Conservation (phyloP, 2,329 filamentous ascomycete species). For the Cercospora janseana region DNA sequence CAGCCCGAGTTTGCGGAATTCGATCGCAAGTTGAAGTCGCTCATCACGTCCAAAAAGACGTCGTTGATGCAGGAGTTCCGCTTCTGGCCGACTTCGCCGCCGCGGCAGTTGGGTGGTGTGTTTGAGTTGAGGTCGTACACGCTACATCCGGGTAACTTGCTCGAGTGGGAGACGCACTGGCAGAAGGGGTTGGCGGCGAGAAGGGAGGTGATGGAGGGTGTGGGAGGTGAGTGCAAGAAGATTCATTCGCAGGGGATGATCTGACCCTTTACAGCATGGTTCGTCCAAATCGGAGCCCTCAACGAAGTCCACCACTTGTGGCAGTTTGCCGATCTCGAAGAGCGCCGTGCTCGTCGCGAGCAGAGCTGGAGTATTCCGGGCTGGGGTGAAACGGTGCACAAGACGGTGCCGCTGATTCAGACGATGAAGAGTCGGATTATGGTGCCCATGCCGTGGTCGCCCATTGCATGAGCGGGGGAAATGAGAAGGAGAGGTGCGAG, state of each 20-base stretch:
- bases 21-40: constrained; percentile 76
- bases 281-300: constrained; percentile 94
- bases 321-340: constrained; percentile 97
- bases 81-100: constrained; percentile 95
- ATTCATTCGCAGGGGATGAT: constrained; percentile 52
- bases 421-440: constrained; percentile 92
- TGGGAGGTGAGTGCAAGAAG: constrained; percentile 39
- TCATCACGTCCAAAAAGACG: constrained; percentile 79
- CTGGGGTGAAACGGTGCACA: constrained; percentile 76
- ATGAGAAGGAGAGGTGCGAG: too few relatives aligned
- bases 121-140: constrained; percentile 98
- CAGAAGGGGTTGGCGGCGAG: constrained; percentile 84
- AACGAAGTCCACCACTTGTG: constrained; percentile 98
- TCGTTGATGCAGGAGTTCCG: constrained; percentile 99
- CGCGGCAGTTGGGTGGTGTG: constrained; percentile 82
- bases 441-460: constrained; percentile 94
- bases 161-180: constrained; percentile 99
- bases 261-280: constrained; percentile 73
- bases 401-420: constrained; percentile 96
- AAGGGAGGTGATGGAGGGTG: constrained; percentile 93
- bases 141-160: constrained; percentile 87
- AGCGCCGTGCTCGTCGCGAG: constrained; percentile 84
- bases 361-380: constrained; percentile 93
- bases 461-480: constrained; percentile 55
- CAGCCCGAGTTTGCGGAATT: constrained; percentile 84